Evolutionary conservation across 495 filamentous ascomycete genomes (phyloP).

Genomic region (Amorphotheca resinae): DNA sequence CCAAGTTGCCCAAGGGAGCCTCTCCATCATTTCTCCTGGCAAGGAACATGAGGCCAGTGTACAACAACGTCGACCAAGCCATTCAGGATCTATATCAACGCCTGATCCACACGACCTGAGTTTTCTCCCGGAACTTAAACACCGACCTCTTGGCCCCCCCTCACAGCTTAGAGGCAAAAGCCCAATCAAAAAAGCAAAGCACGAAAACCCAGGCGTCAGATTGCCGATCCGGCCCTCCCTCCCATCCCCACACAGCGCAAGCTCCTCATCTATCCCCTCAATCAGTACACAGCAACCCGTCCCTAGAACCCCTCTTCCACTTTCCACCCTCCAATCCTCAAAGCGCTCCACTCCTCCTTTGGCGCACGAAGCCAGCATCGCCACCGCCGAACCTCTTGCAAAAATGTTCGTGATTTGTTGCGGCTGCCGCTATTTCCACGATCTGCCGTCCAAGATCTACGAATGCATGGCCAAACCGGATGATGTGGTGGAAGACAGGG

Average conservation of each 20-base stretch:
- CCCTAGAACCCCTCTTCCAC: neutral
- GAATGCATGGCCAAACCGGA: slow-evolving; percentile 59
- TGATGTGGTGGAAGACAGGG: slow-evolving; percentile 34
- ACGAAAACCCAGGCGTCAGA: slow-evolving; percentile 8
- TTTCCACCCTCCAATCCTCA: neutral
- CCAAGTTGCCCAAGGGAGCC: neutral
- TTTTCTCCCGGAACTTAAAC: slow-evolving; percentile 22
- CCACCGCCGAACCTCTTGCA: slow-evolving; percentile 36
- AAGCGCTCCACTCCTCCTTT: neutral
- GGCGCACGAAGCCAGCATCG: slow-evolving; percentile 8
- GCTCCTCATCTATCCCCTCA: slow-evolving; percentile 21
- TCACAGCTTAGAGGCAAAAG: slow-evolving; percentile 12
- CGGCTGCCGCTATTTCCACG: slow-evolving; percentile 69
- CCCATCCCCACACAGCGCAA: slow-evolving; percentile 4
- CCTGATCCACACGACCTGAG: slow-evolving; percentile 19
- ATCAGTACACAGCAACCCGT: slow-evolving; percentile 15
- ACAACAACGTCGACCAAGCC: no score
- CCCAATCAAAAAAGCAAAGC: slow-evolving; percentile 5
- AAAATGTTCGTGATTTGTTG: slow-evolving; percentile 78
- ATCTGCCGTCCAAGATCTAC: slow-evolving; percentile 64
- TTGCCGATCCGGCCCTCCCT: neutral
- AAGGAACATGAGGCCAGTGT: no score
- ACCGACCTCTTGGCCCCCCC: slow-evolving; percentile 21
- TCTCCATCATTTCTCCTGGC: slow-evolving; percentile 16
- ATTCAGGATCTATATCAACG: no score